Base-by-base conservation (phyloP, 345 rosid species). In the Corchorus olitorius region DNA sequence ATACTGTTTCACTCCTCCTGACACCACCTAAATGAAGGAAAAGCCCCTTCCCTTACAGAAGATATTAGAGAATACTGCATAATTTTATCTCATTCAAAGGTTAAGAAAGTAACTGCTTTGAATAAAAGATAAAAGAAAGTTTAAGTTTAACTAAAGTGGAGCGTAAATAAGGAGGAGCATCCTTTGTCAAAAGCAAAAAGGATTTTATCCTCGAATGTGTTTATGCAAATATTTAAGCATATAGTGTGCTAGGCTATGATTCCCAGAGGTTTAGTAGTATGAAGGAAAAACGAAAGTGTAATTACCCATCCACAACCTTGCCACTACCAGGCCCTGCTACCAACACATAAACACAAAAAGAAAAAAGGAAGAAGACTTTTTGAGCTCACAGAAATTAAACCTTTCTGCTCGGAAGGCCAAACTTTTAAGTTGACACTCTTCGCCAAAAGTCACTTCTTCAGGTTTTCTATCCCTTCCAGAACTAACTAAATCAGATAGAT, bases 401-500 rank as follows among this genome's bases (percentile, higher is more conserved):
- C 99, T 94, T 87, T 97, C 90, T 37, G 97, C 97, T 62, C 85
- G 94, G 82, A 94, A 97, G 78, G 92, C 92, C 86, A 94, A 77
- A 84, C 87, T 87, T 86, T 81, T 87, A 61, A 82, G 86, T 66
- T 66, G 83, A 80, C 93, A 92, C 76, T 91, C 94, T 88, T 97
- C 97, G 27, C 89, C 88, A 78, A 97, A 91, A 77, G 91, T 83
- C 68, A 86, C 89, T 82, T 94, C 99, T 83, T 97, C 99, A n/a
- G 90, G 87, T 81, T 86, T 97, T 80, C 89, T 87, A 79, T 97
- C 97, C 87, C 98, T 89, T 83, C 97, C 97, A 56, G 99, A 97
- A 83, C 97, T 94, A 79, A 97, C 90, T 72, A 97, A 93, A 86
- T 97, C 99, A 78, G 96, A 92, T 72, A 97, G 94, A 87, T 94